phyloP scores from a whole-genome alignment of 495 filamentous ascomycete genomes.

The Zalerion maritima region DNA sequence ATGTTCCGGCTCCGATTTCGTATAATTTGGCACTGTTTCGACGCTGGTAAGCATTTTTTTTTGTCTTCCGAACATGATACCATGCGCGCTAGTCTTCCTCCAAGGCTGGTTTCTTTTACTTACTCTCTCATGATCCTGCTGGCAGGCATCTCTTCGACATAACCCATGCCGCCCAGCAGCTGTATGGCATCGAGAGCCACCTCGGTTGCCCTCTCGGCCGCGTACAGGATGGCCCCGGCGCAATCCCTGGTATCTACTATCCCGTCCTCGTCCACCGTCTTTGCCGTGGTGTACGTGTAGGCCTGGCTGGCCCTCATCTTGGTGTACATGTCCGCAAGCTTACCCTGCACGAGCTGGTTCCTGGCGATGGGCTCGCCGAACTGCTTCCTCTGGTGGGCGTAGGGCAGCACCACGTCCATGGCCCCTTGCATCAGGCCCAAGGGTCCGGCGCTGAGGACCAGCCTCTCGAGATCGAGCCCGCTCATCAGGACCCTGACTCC shows the following conservation, averaged over 20 bases:
- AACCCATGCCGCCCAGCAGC: constrained; percentile 88
- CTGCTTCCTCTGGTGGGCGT: constrained; percentile 78
- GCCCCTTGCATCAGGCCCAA: constrained; percentile 90
- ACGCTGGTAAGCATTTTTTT: too few species aligned
- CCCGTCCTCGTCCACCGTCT: constrained; percentile 56
- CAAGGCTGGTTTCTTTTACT: too few species aligned
- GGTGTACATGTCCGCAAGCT: constrained; percentile 94
- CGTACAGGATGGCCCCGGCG: constrained; percentile 86
- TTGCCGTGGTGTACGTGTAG: constrained; percentile 70
- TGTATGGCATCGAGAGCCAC: constrained; percentile 84
- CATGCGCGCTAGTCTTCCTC: too few species aligned
- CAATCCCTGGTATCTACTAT: constrained; percentile 76
- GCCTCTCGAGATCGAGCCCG: constrained; percentile 82
- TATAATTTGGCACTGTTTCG: constrained; percentile 56
- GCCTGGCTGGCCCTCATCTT: constrained; percentile 68
- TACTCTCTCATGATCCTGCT: constrained; percentile 70
- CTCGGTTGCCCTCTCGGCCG: constrained; percentile 85
- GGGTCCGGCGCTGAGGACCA: constrained; percentile 85
- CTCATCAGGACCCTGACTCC: constrained; percentile 93
- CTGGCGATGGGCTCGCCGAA: constrained; percentile 79
- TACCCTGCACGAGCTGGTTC: constrained; percentile 87
- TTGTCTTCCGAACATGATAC: too few species aligned
- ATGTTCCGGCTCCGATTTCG: constrained; percentile 94
- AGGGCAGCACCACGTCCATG: constrained; percentile 77
- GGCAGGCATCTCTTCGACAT: constrained; percentile 87